A percentile compares a stretch with the other conserved stretches of the same genome.
Conservation (phyloP, 164 flowering plant genomes). For the Echeveria elegans region DNA sequence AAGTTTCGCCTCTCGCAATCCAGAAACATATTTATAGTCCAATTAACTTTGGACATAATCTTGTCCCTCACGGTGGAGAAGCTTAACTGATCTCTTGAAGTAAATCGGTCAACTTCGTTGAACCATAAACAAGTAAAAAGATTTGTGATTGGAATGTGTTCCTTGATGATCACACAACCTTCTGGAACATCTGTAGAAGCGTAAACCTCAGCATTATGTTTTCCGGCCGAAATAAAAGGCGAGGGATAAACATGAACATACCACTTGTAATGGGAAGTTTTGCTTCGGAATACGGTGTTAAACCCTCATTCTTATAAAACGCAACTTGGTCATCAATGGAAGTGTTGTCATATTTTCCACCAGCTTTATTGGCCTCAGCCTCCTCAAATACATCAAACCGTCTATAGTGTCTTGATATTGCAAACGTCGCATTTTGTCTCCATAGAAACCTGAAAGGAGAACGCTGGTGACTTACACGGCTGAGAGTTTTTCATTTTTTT, state of each 20-base stretch:
- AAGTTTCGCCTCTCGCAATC: conserved; percentile 95
- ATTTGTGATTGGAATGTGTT: conserved; percentile 84
- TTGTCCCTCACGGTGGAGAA: conserved; percentile 85
- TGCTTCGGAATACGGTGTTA: conserved; percentile 73
- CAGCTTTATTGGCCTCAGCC: conserved; percentile 96
- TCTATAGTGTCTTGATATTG: conserved; percentile 86
- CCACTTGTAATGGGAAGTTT: conserved; percentile 96
- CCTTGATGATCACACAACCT: conserved; percentile 83
- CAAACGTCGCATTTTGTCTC: conserved; percentile 74
- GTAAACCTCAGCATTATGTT: conserved; percentile 9
- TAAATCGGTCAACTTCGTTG: conserved; percentile 96
- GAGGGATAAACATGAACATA: conserved; percentile 12
- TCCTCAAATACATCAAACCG: conserved; percentile 92
- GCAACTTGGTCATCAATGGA: conserved; percentile 82
- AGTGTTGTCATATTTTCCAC: conserved; percentile 72
- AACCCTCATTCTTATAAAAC: conserved; percentile 75
- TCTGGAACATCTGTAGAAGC: conserved; percentile 84
- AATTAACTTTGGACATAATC: conserved; percentile 49
- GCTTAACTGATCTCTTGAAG: conserved; percentile 89
- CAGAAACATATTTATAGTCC: conserved; percentile 73
- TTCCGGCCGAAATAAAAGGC: neutral
- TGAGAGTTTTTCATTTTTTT: no score
- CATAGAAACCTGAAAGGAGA: conserved; percentile 64
- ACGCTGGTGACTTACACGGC: neutral
- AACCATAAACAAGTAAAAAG: conserved; percentile 91